Evolutionary conservation across 768 basidiomycete species (phyloP).

Genomic region (Mycena albidolilacea): DNA sequence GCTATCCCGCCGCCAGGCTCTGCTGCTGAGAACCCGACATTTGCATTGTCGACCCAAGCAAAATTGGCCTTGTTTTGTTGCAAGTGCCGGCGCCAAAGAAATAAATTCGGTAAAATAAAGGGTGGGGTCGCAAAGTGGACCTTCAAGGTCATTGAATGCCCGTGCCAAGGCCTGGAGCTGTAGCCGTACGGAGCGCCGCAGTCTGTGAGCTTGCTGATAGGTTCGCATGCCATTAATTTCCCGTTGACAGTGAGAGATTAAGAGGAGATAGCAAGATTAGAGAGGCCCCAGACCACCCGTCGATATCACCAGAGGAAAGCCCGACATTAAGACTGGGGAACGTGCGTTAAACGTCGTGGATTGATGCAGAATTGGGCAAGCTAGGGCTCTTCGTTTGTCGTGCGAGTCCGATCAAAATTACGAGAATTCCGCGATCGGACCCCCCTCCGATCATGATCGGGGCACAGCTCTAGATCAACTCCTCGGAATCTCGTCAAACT

Average conservation of each 20-base stretch:
- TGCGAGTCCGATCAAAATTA: too few species aligned
- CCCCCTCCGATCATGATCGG: too few species aligned
- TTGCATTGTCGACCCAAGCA: neutral
- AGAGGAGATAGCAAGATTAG: constrained; percentile 1
- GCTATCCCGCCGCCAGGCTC: neutral
- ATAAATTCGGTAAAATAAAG: constrained; percentile 19
- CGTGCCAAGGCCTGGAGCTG: neutral
- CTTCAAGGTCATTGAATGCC: neutral
- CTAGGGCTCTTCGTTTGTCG: too few species aligned
- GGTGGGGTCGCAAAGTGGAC: neutral
- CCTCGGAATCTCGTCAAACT: too few species aligned
- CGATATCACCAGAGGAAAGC: too few species aligned
- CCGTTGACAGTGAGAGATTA: constrained; percentile 4
- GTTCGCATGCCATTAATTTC: constrained; percentile 1
- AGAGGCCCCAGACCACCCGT: neutral
- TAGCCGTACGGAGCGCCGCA: neutral
- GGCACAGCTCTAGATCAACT: too few species aligned
- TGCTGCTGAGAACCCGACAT: constrained; percentile 16
- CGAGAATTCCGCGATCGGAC: too few species aligned
- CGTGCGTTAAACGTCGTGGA: too few species aligned
- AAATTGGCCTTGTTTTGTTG: neutral
- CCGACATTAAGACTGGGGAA: too few species aligned
- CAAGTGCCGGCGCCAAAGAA: neutral
- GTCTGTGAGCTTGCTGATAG: too few species aligned
- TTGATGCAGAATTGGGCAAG: too few species aligned